Base-by-base conservation (phyloP, 1,139 yeast species). In the Geotrichum australiense region DNA sequence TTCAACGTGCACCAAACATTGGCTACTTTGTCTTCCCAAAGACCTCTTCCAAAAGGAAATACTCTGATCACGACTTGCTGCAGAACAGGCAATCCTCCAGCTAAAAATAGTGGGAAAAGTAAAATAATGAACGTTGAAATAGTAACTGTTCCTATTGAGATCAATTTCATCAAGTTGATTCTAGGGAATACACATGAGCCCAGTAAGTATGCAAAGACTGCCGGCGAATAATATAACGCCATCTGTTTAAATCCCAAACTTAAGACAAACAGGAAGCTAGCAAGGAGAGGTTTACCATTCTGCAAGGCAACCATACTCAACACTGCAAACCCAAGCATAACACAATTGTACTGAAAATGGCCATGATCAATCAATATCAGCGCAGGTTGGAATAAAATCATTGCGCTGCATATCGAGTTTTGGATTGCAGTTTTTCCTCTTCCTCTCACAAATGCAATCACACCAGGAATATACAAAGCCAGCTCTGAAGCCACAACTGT, bases 1-100 rank as follows among this genome's bases (percentile, higher is more conserved):
- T 91, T 91, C 2, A 87, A 68, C 7, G 94, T 80, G 61, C 98
- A 89, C 99, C 99, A 91, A 54, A 91, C 80, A 57, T 89, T 91
- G 38, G 96, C 96, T 11, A 93, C 98, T 61, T 91, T 91, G 59
- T 91, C 98, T 61, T 91, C 98, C 70, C 93, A 91, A n/a, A 93
- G 70, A 0, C 98, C 98, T 57, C 98, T 72, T 37, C 77, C 76
- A 56, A 91, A 89, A 1, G 99, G 98, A 61, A 91, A 91, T 23
- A 91, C 80, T 50, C 98, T 73, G 37, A 69, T 62, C 15, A 85
- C 50, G 53, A 60, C 70, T 69, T 54, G 70, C 25, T 14, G 30
- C 8, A 63, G 35, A 66, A 70, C 61, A 62, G 76, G 43, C 32
- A 66, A 18, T 21, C 59, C 35, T 11, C 55, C 55, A n/a, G 58